Base-by-base conservation (phyloP, 495 filamentous ascomycete species). In the Lasiosphaeria hispida region DNA sequence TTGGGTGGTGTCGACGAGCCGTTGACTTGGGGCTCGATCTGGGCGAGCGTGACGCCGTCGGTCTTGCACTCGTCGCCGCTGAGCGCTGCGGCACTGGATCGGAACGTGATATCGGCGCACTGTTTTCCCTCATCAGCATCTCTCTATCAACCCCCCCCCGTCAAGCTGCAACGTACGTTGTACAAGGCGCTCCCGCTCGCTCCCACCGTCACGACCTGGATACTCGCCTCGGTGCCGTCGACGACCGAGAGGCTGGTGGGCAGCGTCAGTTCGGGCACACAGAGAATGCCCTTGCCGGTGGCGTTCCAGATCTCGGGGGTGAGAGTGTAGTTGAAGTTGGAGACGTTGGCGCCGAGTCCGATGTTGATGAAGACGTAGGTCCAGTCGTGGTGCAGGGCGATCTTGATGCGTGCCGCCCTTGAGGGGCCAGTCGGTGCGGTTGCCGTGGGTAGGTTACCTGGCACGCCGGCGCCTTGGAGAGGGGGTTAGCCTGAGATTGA, bases 31-130 rank as follows among this genome's bases (percentile, higher is more conserved):
- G 62, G 38, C 47, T 52, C 23, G 45, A 68, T 40, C 10, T 65
- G 57, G 4, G 52, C 53, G 15, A 37, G 49, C 10, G 53, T 53
- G n/a, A 77, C 55, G 1, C 70, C 73, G 17, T 71, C 70, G 43
- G 80, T 85, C 51, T 67, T 67, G 70, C 84, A 87, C 10, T 68
- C 51, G 17, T 69, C 67, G n/a, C 62, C 73, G 5, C 55, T 48
- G 13, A 80, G 73, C 3, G 65, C 36, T 11, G 56, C 63, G 5
- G 79, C 84, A 10, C 71, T 67, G 43, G 71, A 57, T 18, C 70
- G 70, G 72, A 87, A 85, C 11, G 73, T 79, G 60, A 87, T 81
- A 57, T 88, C 85, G 53, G 84, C 83, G 63, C 85, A 87, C 83
- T 85, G 44, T 48, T 10, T 41, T n/a, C 6, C 19, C 34, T 3